Percentiles rank a stretch among this genome's conserved stretches.
Conservation (phyloP, 1,139 yeast genomes). For the Protomyces lactucae-debilis region DNA sequence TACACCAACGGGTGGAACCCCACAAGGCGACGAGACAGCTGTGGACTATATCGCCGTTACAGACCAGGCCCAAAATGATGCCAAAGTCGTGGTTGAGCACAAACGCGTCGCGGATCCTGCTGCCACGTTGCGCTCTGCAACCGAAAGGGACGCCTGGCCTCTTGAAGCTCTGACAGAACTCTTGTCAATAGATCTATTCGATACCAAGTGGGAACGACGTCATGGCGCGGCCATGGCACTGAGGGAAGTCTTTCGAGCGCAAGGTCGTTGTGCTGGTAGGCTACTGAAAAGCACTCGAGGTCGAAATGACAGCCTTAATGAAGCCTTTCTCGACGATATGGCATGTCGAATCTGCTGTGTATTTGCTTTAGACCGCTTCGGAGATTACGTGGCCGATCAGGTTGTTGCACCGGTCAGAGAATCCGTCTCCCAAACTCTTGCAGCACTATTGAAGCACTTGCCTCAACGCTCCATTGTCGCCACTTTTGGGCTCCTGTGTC, state of each 20-base stretch:
- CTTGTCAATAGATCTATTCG: slow-evolving; percentile 70
- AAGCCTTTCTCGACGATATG: slow-evolving; percentile 74
- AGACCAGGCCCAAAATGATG: slow-evolving; percentile 69
- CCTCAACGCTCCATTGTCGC: slow-evolving; percentile 51
- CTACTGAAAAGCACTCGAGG: slow-evolving; percentile 55
- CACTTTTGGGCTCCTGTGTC: slow-evolving; percentile 62
- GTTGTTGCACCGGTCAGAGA: slow-evolving; percentile 98
- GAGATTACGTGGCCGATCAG: slow-evolving; percentile 95
- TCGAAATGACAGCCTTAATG: slow-evolving; percentile 64
- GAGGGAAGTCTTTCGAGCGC: slow-evolving; percentile 77
- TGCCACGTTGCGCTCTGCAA: slow-evolving; percentile 52
- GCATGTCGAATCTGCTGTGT: slow-evolving; percentile 80
- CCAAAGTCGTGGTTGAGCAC: slow-evolving; percentile 74
- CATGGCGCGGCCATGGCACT: slow-evolving; percentile 95
- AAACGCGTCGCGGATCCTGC: slow-evolving; percentile 61
- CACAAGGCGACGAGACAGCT: not conserved
- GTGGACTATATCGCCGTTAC: slow-evolving; percentile 51
- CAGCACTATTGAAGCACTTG: slow-evolving; percentile 75
- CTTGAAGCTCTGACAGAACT: slow-evolving; percentile 95
- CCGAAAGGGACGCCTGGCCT: slow-evolving; percentile 83
- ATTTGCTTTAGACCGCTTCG: slow-evolving; percentile 90
- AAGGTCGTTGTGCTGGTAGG: slow-evolving; percentile 84
- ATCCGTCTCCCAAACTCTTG: slow-evolving; percentile 90
- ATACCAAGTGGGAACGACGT: slow-evolving; percentile 87
- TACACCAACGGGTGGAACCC: slow-evolving; percentile 49